Conservation (phyloP, 148 eudicot species). For the Simmondsia chinensis region DNA sequence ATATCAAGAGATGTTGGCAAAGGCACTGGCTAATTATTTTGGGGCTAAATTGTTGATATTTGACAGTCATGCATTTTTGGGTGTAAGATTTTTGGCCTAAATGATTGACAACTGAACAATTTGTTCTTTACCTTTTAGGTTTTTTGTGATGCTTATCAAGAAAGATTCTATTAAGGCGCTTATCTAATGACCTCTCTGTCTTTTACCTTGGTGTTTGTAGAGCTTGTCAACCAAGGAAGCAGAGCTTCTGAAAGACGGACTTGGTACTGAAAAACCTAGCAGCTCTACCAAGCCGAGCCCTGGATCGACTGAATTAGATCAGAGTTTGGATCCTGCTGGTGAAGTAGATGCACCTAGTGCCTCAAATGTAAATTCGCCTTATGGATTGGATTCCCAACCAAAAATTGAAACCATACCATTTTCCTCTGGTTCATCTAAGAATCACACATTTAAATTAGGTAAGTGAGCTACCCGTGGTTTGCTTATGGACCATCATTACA, state of each 20-base stretch:
- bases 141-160: no score
- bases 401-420: constrained; percentile 41
- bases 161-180: no score
- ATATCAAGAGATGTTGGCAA: constrained; percentile 88
- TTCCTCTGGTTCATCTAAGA: constrained; percentile 42
- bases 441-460: constrained; percentile 52
- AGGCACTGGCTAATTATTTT: constrained; percentile 78
- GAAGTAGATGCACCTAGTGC: constrained; percentile 40
- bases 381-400: constrained; percentile 33
- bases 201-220: no score
- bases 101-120: not conserved
- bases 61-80: constrained; percentile 71
- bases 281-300: constrained; percentile 34
- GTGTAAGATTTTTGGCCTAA: constrained; percentile 45
- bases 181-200: no score
- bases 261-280: constrained; percentile 36
- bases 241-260: constrained; percentile 53
- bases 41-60: constrained; percentile 89
- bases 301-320: constrained; percentile 37
- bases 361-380: constrained; percentile 27
- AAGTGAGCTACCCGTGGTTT: constrained; percentile 3
- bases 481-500: not conserved
- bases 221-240: constrained; percentile 60
- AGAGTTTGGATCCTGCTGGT: constrained; percentile 19
- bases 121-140: constrained; percentile 27